phyloP scores from a whole-genome alignment of 805 yeast genomes.

The Kockiozyma suomiensis region DNA sequence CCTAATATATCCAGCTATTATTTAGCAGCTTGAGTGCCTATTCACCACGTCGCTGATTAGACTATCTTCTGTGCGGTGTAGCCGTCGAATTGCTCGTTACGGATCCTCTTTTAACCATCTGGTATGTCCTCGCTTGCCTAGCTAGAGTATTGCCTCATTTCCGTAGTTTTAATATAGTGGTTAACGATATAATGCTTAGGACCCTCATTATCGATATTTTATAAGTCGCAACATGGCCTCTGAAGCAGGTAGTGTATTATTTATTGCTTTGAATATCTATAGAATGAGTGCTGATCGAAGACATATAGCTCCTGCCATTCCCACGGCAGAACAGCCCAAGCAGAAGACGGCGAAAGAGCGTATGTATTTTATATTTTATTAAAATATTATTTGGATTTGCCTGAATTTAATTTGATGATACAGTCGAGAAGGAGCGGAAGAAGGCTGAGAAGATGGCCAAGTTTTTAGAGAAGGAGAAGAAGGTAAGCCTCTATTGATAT shows the following conservation, averaged over 20 bases:
- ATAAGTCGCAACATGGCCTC: conserved; percentile 22
- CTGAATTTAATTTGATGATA: too few species aligned
- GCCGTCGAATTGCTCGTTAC: conserved; percentile 10
- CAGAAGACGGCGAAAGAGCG: conserved; percentile 37
- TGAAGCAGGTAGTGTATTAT: conserved; percentile 6
- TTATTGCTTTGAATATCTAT: too few species aligned
- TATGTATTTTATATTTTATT: conserved; percentile 11
- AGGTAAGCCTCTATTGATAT: conserved; percentile 38
- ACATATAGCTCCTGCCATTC: conserved; percentile 3
- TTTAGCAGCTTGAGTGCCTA: background rate
- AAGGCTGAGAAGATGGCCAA: conserved; percentile 90
- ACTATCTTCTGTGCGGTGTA: conserved; percentile 3
- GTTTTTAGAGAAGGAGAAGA: conserved; percentile 82
- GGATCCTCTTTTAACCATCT: background rate
- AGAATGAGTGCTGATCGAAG: background rate
- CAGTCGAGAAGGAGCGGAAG: conserved; percentile 80
- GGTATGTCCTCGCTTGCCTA: background rate
- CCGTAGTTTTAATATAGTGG: background rate
- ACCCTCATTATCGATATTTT: background rate
- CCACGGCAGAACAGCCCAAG: conserved; percentile 25
- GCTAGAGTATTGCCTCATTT: background rate
- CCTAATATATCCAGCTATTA: background rate
- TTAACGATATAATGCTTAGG: background rate
- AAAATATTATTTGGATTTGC: too few species aligned
- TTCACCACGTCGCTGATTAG: conserved; percentile 20